Conservation (phyloP, 331 rosid species). For the Cydonia oblonga region DNA sequence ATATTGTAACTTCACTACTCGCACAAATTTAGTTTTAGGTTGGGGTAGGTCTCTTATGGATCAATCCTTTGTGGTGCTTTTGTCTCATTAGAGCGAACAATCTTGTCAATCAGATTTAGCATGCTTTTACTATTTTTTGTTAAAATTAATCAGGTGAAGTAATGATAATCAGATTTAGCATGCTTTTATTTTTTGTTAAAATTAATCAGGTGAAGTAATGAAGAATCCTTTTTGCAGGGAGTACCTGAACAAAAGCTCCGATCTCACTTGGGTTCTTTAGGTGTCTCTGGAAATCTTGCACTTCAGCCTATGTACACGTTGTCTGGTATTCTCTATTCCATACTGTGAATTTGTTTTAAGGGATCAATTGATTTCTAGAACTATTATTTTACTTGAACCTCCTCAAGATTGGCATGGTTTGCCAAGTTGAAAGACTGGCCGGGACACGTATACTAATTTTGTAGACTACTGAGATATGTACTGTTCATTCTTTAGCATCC, state of each 20-base stretch:
- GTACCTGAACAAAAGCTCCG: constrained; percentile 99
- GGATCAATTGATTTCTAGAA: neutral
- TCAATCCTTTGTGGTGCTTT: neutral
- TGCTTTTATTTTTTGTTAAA: neutral
- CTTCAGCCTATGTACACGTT: constrained; percentile 99
- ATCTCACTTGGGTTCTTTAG: constrained; percentile 87
- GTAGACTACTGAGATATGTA: no score
- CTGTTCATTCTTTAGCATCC: neutral
- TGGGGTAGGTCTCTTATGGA: neutral
- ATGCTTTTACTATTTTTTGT: neutral
- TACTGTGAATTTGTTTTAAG: neutral
- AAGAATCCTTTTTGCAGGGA: constrained; percentile 49
- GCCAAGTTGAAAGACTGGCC: neutral
- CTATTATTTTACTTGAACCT: neutral
- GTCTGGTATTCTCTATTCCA: constrained; percentile 52
- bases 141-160: neutral
- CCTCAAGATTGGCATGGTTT: neutral
- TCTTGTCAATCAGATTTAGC: neutral
- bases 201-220: neutral
- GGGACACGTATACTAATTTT: neutral
- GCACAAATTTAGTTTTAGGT: neutral
- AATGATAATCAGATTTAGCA: neutral
- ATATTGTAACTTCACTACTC: neutral
- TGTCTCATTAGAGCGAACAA: neutral
- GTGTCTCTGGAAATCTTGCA: constrained; percentile 98